Percentiles rank a stretch among this genome's conserved stretches.
Evolutionary conservation across 345 rosid species (phyloP).

Genomic region (Sisymbrium altissimum): DNA sequence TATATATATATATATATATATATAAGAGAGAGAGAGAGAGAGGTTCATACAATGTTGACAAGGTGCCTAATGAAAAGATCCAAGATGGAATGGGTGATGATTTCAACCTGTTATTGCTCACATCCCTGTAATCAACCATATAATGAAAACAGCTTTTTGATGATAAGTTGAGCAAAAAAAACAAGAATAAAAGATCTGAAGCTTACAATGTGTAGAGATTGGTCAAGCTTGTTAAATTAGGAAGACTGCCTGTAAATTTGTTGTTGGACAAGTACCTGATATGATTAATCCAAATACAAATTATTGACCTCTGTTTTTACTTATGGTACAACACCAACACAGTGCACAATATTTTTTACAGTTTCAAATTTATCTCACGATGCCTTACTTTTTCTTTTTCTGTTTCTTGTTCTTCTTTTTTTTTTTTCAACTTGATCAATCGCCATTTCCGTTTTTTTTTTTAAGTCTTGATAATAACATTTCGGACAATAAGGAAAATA

Average conservation of each 20-base stretch:
- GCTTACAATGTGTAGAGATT: conserved; percentile 66
- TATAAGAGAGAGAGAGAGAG: neutral
- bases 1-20: no score
- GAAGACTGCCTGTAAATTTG: conserved; percentile 50
- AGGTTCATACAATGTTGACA: conserved; percentile 65
- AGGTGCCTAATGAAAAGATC: conserved; percentile 39
- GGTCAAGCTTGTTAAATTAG: conserved; percentile 52
- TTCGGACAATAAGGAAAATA: no score
- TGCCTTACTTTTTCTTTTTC: no score
- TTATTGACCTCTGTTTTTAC: neutral
- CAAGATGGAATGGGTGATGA: conserved; percentile 51
- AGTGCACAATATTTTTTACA: no score
- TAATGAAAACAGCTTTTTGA: neutral
- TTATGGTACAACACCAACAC: no score
- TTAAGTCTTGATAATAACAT: no score
- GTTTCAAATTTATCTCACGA: no score
- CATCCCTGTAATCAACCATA: conserved; percentile 48
- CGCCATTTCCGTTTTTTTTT: no score
- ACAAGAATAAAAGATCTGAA: neutral
- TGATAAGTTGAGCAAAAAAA: neutral
- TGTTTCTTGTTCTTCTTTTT: no score
- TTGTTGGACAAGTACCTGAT: conserved; percentile 74
- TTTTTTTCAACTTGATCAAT: no score
- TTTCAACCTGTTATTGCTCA: conserved; percentile 65
- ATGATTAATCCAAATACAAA: conserved; percentile 5